Evolutionary conservation across 1,284 basidiomycete species (phyloP), one percentile per base, ranked within the genome.

Genomic region (Inonotus hispidus): DNA sequence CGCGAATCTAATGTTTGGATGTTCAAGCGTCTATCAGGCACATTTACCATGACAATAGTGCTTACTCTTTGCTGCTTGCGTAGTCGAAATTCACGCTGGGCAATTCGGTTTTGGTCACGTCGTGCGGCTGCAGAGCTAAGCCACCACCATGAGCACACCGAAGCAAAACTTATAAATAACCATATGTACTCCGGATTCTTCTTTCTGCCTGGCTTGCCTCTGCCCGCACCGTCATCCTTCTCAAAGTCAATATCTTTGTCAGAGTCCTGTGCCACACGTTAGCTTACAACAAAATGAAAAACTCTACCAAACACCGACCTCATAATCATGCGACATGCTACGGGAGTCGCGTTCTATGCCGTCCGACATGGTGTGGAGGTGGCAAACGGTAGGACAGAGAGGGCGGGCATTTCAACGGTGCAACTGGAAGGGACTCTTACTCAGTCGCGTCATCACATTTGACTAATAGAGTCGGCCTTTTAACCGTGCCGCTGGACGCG

Each of bases 101-200:
- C 93, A 62, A 95, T 93, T 60, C 94, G 82, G 71, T 96, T 96
- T 74, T 96, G 93, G 75, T 93, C 90, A 66, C 90, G 82, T 67
- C 90, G 76, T 16, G 90, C 90, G 43, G 90, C 90, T 74, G 92
- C 90, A 35, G 90, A 92, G 75, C 90, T 90, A 63, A 63, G 63
- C 49, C 49, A 13, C 3, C 16, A 10, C 11, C 16, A 52, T 47
- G 43, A 54, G 50, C 8, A 27, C 27, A 21, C 61, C 56, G 64
- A 57, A 60, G 56, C 63, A 60, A 58, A 52, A 49, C 55, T 14
- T 43, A 43, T 62, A 65, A 64, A 64, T 70, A 73, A 74, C 73
- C 73, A 68, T 14, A 49, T 81, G 64, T 67, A 89, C 88, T 91
- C 91, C 68, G 89, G 88, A 68, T 92, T 92, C 78, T 92, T 92